These are phyloP conservation scores for Pseudisothecium myosuroides DNA, from an alignment of 225 moss, liverwort and hornwort species.

Conservation along the genomic window DNA sequence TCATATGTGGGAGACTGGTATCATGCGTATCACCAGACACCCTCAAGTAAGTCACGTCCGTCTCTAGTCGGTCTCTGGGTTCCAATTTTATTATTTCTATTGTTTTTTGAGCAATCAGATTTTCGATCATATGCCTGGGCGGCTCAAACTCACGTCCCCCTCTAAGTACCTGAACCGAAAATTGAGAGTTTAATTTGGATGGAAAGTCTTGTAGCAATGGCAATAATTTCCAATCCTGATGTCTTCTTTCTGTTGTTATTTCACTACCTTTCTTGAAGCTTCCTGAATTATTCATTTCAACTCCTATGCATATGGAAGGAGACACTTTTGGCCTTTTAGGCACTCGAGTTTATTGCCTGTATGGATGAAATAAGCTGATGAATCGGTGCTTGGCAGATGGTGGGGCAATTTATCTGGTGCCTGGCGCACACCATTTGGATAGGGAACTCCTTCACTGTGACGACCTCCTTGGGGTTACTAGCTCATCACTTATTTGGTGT, in stretches of 20 bases:
- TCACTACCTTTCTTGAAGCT: neutral
- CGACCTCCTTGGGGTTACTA: constrained; percentile 62
- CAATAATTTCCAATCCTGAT: neutral
- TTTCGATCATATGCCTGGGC: neutral
- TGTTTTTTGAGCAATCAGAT: neutral
- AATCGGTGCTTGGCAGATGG: constrained; percentile 52
- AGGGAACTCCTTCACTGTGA: constrained; percentile 83
- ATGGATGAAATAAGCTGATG: neutral
- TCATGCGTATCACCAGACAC: constrained; percentile 94
- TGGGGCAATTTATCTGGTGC: constrained; percentile 90
- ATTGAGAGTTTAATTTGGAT: neutral
- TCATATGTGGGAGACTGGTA: constrained; percentile 96
- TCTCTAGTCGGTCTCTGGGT: neutral
- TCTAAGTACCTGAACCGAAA: neutral
- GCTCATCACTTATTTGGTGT: constrained; percentile 89
- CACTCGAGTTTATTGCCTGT: neutral
- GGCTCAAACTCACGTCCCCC: neutral
- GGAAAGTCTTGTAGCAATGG: neutral
- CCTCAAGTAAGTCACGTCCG: constrained; percentile 51
- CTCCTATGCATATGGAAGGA: neutral
- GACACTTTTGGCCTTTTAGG: neutral
- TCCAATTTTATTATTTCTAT: neutral
- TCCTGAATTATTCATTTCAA: neutral
- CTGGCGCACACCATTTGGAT: constrained; percentile 90
- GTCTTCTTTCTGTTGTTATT: neutral